Conservation (phyloP, 805 yeast genomes). For the Candida coleopterorum region DNA sequence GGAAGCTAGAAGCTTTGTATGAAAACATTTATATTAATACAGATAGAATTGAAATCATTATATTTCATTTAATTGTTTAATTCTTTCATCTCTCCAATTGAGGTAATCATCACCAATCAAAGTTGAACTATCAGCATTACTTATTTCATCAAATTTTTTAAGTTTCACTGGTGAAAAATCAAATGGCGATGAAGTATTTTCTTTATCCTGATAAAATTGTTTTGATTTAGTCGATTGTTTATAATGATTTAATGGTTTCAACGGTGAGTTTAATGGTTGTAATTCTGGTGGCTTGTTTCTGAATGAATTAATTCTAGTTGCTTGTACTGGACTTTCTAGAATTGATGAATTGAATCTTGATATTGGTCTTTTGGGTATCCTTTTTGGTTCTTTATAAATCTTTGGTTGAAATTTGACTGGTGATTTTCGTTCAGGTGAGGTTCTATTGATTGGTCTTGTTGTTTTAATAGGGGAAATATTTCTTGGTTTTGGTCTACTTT, state of each 20-base stretch:
- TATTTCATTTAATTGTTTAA: slow-evolving; percentile 20
- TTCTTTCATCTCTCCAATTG: slow-evolving; percentile 35
- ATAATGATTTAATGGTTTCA: slow-evolving; percentile 4
- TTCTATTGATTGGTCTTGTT: background rate
- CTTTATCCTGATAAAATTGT: slow-evolving; percentile 7
- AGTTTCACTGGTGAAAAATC: slow-evolving; percentile 12
- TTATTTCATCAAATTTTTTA: slow-evolving; percentile 5
- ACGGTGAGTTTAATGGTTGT: slow-evolving; percentile 6
- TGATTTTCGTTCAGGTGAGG: slow-evolving; percentile 7
- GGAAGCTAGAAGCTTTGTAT: background rate
- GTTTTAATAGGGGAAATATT: slow-evolving; percentile 11
- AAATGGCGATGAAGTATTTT: slow-evolving; percentile 10
- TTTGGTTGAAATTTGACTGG: slow-evolving; percentile 9
- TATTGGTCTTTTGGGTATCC: background rate
- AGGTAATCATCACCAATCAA: slow-evolving; percentile 37
- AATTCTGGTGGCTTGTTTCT: slow-evolving; percentile 3
- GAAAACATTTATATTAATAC: slow-evolving; percentile 5
- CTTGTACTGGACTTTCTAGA: slow-evolving; percentile 10
- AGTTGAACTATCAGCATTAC: slow-evolving; percentile 33
- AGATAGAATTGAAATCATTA: slow-evolving; percentile 5
- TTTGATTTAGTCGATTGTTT: background rate
- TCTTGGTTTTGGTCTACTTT: slow-evolving; percentile 1
- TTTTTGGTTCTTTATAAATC: background rate
- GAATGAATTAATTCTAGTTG: slow-evolving; percentile 2
- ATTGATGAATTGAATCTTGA: slow-evolving; percentile 6